Evolutionary conservation across 306 rosid species (phyloP).

Genomic region (Notholithocarpus densiflorus): DNA sequence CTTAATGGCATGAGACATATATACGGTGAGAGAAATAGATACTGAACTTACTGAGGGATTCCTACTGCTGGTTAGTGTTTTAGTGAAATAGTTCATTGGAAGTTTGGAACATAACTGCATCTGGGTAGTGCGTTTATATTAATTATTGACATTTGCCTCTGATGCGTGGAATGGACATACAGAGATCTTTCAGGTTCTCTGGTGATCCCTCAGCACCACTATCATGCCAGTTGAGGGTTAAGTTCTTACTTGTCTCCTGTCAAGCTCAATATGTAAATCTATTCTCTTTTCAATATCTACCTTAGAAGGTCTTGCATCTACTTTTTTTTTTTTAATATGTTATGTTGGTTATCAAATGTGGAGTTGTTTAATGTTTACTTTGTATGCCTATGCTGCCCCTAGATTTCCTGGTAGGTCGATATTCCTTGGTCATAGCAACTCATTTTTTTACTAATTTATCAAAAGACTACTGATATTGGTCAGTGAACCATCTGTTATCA

Average conservation of each 20-base stretch:
- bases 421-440: constrained; percentile 10
- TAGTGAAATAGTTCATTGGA: too few relatives aligned
- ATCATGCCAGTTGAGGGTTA: neutral
- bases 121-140: neutral
- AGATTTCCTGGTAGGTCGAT: neutral
- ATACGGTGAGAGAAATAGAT: neutral
- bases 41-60: neutral
- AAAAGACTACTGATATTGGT: constrained; percentile 4
- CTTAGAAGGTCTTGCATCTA: neutral
- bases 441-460: neutral
- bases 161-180: neutral
- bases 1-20: neutral
- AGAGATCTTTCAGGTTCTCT: neutral
- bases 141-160: neutral
- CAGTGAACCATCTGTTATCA: constrained; percentile 18
- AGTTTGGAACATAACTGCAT: neutral
- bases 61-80: neutral
- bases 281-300: neutral
- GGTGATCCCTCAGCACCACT: neutral
- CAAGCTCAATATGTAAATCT: neutral
- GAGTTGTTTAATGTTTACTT: neutral
- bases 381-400: neutral
- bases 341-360: neutral
- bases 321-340: neutral
- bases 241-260: neutral